Evolutionary conservation across 208 protist species (phyloP), one percentile per base, ranked within the genome.

Genomic region (Crithidia fasciculata): DNA sequence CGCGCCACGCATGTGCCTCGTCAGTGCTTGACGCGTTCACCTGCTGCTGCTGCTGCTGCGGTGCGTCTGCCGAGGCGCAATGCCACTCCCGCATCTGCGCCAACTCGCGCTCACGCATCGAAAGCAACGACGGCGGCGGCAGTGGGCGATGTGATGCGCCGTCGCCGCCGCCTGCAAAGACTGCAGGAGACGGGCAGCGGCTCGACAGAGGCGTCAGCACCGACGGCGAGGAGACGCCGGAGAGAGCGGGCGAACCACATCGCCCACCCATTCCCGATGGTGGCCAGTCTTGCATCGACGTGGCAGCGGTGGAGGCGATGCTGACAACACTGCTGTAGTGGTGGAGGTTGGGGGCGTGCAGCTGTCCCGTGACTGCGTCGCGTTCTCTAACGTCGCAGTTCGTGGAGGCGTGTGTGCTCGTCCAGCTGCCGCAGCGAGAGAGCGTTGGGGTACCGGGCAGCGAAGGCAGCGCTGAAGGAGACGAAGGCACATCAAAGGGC

Each of bases 1-100:
- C 19, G 2, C n/a, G n/a, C 18, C n/a, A 47, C 13, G 12, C 28
- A 28, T 28, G 28, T 28, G 28, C 28, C 28, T 28, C 28, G 28
- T 1, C 28, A 28, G 28, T 28, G 28, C 28, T 28, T 28, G 28
- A 2, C 0, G 28, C 28, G 28, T 28, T 28, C 28, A 28, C 28
- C 37, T 66, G 55, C 19, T 59, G 39, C 40, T 62, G 59, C n/a
- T 57, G 41, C 4, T 57, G 49, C 37, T 58, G 66, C 39, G 62
- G 58, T 13, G 59, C 56, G 8, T 49, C 58, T 37, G 65, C 19
- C 7, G 28, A 28, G 28, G 62, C 44, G 28, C 47, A 50, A 3
- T 54, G 62, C 74, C 74, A 80, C 68, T 80, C 74, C 6, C 47
- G 43, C 67, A 80, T 44, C 61, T 66, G 66, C 19, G 44, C 68